These are phyloP conservation scores for Tolypocladium tropicale DNA, from an alignment of 2,329 filamentous ascomycete genomes.

Conservation along the genomic window DNA sequence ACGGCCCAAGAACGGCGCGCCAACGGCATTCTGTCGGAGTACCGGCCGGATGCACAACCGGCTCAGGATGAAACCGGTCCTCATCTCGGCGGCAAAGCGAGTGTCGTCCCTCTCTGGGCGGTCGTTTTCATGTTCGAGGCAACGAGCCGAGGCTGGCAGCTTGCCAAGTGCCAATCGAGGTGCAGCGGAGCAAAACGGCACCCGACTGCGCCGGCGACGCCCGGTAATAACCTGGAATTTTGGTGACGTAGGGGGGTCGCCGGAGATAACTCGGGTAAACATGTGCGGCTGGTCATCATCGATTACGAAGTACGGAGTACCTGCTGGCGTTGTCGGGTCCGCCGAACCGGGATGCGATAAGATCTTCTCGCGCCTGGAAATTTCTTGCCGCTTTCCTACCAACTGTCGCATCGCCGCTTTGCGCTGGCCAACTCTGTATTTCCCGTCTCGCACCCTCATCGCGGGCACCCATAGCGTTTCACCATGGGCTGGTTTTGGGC, in stretches of 20 bases:
- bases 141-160: neutral
- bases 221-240: neutral
- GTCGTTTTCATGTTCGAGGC: constrained; percentile 9
- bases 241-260: constrained; percentile 10
- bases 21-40: constrained; percentile 16
- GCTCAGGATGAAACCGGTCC: constrained; percentile 29
- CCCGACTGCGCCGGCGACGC: neutral
- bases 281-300: constrained; percentile 5
- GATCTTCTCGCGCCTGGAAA: neutral
- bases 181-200: neutral
- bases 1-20: constrained; percentile 10
- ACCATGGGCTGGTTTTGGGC: constrained; percentile 57
- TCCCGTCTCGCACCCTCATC: neutral
- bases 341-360: neutral
- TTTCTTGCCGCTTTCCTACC: neutral
- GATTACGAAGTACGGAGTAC: no score
- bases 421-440: neutral
- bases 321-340: no score
- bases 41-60: constrained; percentile 31
- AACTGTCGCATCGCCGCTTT: neutral
- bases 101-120: neutral
- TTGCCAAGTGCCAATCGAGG: neutral
- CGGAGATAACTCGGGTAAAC: constrained; percentile 17
- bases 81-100: constrained; percentile 30
- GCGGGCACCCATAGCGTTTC: neutral